phyloP scores from a whole-genome alignment of 1,284 basidiomycete genomes.

The Rhodotorula sp. region DNA sequence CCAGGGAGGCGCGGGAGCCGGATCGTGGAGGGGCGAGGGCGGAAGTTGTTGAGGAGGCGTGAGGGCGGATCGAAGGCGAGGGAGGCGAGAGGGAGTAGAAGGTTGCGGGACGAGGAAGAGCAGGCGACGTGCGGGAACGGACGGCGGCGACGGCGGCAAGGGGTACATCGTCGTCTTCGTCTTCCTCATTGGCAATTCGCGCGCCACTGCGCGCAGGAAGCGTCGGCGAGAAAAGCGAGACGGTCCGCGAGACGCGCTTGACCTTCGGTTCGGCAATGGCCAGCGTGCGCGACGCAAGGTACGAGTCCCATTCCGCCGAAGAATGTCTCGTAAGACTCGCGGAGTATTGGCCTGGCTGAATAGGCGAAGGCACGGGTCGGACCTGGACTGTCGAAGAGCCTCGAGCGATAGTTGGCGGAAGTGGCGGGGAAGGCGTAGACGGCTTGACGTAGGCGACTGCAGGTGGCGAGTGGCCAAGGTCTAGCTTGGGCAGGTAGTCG shows the following conservation, averaged over 20 bases:
- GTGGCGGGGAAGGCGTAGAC: not conserved
- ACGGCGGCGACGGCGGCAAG: constrained; percentile 12
- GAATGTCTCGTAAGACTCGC: not conserved
- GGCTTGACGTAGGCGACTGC: not conserved
- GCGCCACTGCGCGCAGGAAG: not conserved
- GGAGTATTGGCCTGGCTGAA: constrained; percentile 3
- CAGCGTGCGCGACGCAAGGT: constrained; percentile 15
- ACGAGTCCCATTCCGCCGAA: constrained; percentile 18
- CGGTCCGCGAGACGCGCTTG: not conserved
- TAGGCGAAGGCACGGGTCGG: constrained; percentile 13
- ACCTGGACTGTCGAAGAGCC: not conserved
- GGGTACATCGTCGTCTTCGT: constrained; percentile 21
- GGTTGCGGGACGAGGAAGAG: not conserved
- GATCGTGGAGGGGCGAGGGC: not conserved
- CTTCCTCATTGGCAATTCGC: not conserved
- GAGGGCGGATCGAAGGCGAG: not conserved
- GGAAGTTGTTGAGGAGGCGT: not conserved
- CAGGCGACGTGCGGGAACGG: not conserved
- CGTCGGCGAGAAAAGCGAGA: constrained; percentile 13
- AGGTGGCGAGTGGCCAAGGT: not conserved
- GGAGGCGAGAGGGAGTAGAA: constrained; percentile 6
- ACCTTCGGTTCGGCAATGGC: not conserved
- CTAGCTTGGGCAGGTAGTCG: constrained; percentile 34
- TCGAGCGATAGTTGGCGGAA: not conserved
- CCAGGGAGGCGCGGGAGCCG: constrained; percentile 9